Conservation (phyloP, 2,329 filamentous ascomycete genomes). For the Talaromyces sp. region DNA sequence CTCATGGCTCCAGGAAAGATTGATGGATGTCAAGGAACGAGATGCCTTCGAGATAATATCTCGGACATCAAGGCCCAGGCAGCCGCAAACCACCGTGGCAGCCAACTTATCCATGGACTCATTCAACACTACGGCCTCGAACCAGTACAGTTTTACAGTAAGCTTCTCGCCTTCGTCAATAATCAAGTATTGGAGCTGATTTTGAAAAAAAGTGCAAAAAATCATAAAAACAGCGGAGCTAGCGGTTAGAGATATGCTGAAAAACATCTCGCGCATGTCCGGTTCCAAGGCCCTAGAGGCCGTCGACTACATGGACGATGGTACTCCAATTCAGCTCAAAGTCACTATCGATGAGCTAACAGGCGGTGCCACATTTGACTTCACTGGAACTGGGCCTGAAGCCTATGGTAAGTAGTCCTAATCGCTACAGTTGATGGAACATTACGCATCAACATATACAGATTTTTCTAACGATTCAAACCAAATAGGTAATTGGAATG, state of each 20-base stretch:
- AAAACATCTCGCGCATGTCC: neutral
- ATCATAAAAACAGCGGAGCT: slow-evolving; percentile 3
- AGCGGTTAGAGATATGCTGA: slow-evolving; percentile 1
- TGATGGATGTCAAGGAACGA: slow-evolving; percentile 12
- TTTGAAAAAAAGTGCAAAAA: neutral
- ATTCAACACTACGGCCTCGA: slow-evolving; percentile 31
- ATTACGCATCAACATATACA: too few relatives aligned
- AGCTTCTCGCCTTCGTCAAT: neutral
- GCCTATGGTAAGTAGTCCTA: neutral
- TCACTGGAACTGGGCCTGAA: slow-evolving; percentile 6
- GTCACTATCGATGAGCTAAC: neutral
- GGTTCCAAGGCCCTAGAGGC: neutral
- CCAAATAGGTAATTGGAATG: slow-evolving; percentile 7
- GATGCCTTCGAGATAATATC: slow-evolving; percentile 39
- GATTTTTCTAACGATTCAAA: neutral
- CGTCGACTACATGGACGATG: slow-evolving; percentile 9
- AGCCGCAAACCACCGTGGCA: slow-evolving; percentile 41
- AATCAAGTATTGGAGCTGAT: neutral
- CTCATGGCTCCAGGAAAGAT: slow-evolving; percentile 21
- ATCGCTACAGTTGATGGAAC: too few relatives aligned
- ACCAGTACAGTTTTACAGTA: slow-evolving; percentile 35
- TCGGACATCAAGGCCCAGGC: slow-evolving; percentile 44
- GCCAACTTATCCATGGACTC: slow-evolving; percentile 29
- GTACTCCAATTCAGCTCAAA: slow-evolving; percentile 3
- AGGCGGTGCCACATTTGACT: slow-evolving; percentile 2